A percentile compares a stretch with the other conserved stretches of the same genome.
phyloP scores from a whole-genome alignment of 164 flowering plant genomes.

The Liquidambar formosana region DNA sequence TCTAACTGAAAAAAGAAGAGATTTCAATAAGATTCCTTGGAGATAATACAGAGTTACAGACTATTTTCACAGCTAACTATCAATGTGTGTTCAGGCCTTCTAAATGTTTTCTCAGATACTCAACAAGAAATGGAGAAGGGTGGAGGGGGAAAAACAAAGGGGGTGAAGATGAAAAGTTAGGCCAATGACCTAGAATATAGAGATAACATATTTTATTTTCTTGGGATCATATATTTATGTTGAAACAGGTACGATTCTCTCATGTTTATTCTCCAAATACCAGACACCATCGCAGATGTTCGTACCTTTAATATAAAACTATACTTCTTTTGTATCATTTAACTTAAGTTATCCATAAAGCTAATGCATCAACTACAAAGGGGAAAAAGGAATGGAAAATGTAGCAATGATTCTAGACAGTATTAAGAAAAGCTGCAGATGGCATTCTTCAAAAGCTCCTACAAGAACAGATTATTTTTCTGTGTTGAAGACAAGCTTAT shows the following conservation, averaged over 20 bases:
- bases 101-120: neutral
- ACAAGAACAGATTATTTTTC: neutral
- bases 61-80: too few species aligned
- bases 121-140: neutral
- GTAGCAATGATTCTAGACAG: neutral
- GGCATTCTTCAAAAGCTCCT: neutral
- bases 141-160: neutral
- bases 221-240: neutral
- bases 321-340: neutral
- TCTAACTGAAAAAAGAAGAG: too few species aligned
- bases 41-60: too few species aligned
- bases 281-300: constrained; percentile 1
- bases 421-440: neutral
- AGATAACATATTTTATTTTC: neutral
- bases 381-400: neutral
- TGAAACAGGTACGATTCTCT: neutral
- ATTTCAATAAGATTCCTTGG: too few species aligned
- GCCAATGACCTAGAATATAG: neutral
- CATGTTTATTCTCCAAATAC: neutral
- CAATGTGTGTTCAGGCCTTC: neutral
- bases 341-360: neutral
- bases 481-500: neutral
- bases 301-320: neutral
- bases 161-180: neutral
- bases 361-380: too few species aligned